These are phyloP conservation scores for Pseudogymnoascus sp. DNA, from an alignment of 2,329 filamentous ascomycete species.

Conservation along the genomic window DNA sequence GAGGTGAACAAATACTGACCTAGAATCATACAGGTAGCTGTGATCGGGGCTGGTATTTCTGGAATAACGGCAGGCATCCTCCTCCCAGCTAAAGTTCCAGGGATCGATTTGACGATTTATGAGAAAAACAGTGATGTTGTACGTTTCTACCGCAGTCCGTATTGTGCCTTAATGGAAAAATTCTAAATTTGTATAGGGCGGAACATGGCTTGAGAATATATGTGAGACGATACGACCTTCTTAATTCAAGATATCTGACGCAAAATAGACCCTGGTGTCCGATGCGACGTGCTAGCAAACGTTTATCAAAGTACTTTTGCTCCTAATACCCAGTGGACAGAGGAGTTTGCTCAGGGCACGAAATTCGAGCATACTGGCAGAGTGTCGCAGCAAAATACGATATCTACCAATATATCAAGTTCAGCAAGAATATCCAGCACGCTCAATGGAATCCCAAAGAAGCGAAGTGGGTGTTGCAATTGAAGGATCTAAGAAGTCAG, in stretches of 20 bases:
- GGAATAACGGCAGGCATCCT: slow-evolving; percentile 57
- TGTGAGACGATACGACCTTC: slow-evolving; percentile 17
- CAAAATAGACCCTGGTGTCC: slow-evolving; percentile 38
- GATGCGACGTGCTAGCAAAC: slow-evolving; percentile 61
- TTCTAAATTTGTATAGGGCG: slow-evolving; percentile 30
- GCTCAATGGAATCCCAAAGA: slow-evolving; percentile 45
- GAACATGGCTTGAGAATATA: slow-evolving; percentile 46
- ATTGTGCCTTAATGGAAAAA: slow-evolving; percentile 28
- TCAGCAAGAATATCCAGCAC: slow-evolving; percentile 46
- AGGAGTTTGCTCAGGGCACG: slow-evolving; percentile 58
- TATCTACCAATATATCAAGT: slow-evolving; percentile 49
- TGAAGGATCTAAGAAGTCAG: slow-evolving; percentile 32
- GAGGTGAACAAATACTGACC: not conserved
- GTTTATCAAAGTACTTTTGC: slow-evolving; percentile 62
- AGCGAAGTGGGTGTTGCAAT: slow-evolving; percentile 43
- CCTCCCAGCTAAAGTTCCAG: slow-evolving; percentile 59
- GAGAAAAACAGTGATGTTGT: slow-evolving; percentile 62
- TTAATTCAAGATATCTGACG: slow-evolving; percentile 39
- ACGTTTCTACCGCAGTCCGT: slow-evolving; percentile 38
- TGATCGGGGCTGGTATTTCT: slow-evolving; percentile 56
- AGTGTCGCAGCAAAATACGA: slow-evolving; percentile 52
- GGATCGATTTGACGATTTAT: slow-evolving; percentile 54
- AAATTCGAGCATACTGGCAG: slow-evolving; percentile 62
- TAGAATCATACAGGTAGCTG: slow-evolving; percentile 35
- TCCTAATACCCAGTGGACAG: slow-evolving; percentile 60